These are phyloP conservation scores for Crithidia thermophila DNA, from an alignment of 208 protist genomes.

Conservation along the genomic window DNA sequence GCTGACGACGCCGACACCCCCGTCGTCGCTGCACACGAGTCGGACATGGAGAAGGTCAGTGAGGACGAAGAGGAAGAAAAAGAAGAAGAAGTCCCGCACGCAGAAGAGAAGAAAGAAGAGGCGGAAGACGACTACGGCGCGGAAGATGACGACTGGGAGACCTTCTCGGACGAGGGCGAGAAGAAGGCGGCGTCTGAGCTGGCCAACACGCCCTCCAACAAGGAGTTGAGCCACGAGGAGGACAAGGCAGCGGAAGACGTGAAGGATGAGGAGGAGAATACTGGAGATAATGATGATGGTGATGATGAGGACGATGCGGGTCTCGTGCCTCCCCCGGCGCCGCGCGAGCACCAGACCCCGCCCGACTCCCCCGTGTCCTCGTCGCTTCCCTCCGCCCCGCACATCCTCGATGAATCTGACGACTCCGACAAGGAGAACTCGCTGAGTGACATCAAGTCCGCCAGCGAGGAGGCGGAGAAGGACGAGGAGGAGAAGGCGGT, in stretches of 20 bases:
- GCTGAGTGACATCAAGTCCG: too few species aligned
- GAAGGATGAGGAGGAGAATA: background rate
- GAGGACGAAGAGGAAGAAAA: background rate
- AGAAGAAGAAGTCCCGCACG: background rate
- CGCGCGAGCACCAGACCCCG: constrained; percentile 20
- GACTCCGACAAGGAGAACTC: background rate
- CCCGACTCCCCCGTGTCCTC: constrained; percentile 7
- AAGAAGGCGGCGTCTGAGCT: background rate
- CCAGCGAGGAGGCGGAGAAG: background rate
- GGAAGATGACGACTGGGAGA: constrained; percentile 22
- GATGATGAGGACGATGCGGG: background rate
- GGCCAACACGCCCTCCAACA: background rate
- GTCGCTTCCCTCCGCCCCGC: constrained; percentile 5
- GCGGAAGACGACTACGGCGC: constrained; percentile 5
- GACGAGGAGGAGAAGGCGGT: background rate
- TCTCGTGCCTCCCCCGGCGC: constrained; percentile 11
- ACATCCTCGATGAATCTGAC: too few species aligned
- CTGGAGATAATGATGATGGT: background rate
- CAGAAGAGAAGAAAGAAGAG: background rate
- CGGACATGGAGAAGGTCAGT: background rate
- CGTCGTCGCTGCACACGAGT: background rate
- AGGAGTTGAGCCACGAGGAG: background rate
- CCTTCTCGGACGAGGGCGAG: background rate
- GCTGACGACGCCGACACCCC: too few species aligned
- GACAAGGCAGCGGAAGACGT: too few species aligned